These are phyloP conservation scores for Gaeumannomyces tritici DNA, from an alignment of 2,329 filamentous ascomycete species.

Conservation along the genomic window DNA sequence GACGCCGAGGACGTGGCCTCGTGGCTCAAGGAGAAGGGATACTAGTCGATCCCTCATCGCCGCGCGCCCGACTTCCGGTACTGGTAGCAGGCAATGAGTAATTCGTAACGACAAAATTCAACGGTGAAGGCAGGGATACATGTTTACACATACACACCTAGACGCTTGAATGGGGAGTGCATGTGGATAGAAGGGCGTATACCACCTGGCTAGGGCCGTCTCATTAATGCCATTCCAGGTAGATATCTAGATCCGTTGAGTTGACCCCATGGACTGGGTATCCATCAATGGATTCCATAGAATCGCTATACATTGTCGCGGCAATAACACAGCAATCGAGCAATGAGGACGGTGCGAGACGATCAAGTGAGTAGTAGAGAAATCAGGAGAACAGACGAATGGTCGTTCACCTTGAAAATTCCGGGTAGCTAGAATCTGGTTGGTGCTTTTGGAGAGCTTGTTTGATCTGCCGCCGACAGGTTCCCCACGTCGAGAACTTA, in stretches of 20 bases:
- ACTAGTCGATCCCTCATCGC: slow-evolving; percentile 6
- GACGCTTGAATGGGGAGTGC: not conserved
- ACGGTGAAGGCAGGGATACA: not conserved
- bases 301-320: too few species aligned
- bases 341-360: too few species aligned
- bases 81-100: not conserved
- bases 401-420: not conserved
- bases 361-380: too few species aligned
- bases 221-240: not conserved
- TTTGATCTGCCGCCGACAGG: too few species aligned
- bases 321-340: too few species aligned
- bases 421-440: not conserved
- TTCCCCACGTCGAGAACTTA: not conserved
- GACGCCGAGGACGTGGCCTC: slow-evolving; percentile 61
- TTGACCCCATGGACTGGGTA: too few species aligned
- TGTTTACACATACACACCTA: not conserved
- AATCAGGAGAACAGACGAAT: too few species aligned
- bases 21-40: slow-evolving; percentile 25
- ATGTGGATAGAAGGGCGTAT: not conserved
- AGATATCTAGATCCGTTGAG: not conserved
- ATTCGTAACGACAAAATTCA: not conserved
- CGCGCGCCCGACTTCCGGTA: not conserved
- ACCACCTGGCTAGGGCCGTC: not conserved
- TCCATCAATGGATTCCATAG: too few species aligned
- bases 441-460: not conserved